Evolutionary conservation across 306 rosid species (phyloP), one percentile per base, ranked within the genome.

Genomic region (Casuarina glauca): DNA sequence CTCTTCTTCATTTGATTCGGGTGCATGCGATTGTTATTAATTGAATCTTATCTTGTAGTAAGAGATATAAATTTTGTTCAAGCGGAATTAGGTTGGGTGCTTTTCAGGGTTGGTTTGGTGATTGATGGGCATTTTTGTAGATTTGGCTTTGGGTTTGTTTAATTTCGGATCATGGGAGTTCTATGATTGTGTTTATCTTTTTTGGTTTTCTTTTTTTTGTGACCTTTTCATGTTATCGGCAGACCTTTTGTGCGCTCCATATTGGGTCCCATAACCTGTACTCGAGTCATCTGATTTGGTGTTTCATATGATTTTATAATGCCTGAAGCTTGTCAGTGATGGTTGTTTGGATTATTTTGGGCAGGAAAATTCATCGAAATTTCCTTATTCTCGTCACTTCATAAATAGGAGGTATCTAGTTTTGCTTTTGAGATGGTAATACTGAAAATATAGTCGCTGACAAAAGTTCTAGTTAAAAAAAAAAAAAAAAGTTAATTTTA

Each of bases 251-350:
- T 66, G 79, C 85, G 48, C 67, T 67, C 1, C 42, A 48, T 64
- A 72, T 84, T 84, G 91, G 88, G 87, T 48, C 86, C 87, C 85
- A 52, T 84, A 69, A 54, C 36, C 70, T 72, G 78, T 69, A 66
- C 69, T 67, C 64, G 73, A 68, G 69, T 62, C 74, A 46, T 80
- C 67, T 70, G 26, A 75, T 52, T 78, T 80, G 70, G 53, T 62
- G 63, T 35, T 76, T 72, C 74, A 38, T 73, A 4, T 60, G 70
- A 57, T 68, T 52, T 70, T 75, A 6, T 57, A 50, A 70, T 83
- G 76, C 76, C 60, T 79, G 39, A 46, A 66, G 73, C 76, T 76
- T 80, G 74, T 60, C 67, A 17, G 12, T 50, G 86, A 50, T 79
- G 80, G 67, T 43, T 46, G 76, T 78, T 50, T 54, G 16, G 72